Evolutionary conservation across 352 stramenopile species (phyloP).

Genomic region (Sclerospora graminicola): DNA sequence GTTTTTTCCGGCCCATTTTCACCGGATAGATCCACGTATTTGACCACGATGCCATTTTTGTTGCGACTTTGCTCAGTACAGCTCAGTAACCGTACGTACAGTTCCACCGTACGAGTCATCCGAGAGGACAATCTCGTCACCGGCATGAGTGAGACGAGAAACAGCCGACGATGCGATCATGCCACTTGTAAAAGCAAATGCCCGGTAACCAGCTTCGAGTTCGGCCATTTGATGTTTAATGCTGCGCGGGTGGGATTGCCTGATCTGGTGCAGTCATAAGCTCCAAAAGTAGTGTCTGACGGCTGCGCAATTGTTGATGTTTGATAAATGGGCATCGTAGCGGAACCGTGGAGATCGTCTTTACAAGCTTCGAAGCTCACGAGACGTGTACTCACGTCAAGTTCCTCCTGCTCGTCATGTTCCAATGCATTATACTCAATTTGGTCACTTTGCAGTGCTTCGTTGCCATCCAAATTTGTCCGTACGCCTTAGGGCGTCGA

Average conservation of each 20-base stretch:
- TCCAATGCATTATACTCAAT: conserved; percentile 22
- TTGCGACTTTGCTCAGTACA: conserved; percentile 85
- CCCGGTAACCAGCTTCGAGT: conserved; percentile 55
- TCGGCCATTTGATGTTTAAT: conserved; percentile 88
- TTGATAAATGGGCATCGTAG: conserved; percentile 90
- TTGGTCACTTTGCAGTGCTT: conserved; percentile 34
- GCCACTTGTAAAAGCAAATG: conserved; percentile 89
- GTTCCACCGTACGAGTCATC: conserved; percentile 95
- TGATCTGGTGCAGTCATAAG: conserved; percentile 92
- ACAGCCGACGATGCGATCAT: conserved; percentile 94
- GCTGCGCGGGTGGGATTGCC: conserved; percentile 90
- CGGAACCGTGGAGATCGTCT: conserved; percentile 83
- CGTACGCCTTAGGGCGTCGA: conserved; percentile 33
- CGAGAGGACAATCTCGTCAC: conserved; percentile 90
- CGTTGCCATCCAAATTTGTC: conserved; percentile 68
- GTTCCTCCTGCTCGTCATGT: conserved; percentile 38
- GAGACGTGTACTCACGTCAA: conserved; percentile 63
- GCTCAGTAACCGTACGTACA: conserved; percentile 91
- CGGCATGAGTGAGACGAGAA: conserved; percentile 79
- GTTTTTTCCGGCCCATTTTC: conserved; percentile 52
- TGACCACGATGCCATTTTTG: conserved; percentile 71
- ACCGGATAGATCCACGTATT: conserved; percentile 82
- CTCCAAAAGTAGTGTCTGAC: conserved; percentile 80
- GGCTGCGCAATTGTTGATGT: conserved; percentile 86
- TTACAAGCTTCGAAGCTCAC: conserved; percentile 78